A percentile compares a stretch with the other conserved stretches of the same genome.
phyloP scores from a whole-genome alignment of 2,329 filamentous ascomycete genomes.

The Lachnellula cervina region DNA sequence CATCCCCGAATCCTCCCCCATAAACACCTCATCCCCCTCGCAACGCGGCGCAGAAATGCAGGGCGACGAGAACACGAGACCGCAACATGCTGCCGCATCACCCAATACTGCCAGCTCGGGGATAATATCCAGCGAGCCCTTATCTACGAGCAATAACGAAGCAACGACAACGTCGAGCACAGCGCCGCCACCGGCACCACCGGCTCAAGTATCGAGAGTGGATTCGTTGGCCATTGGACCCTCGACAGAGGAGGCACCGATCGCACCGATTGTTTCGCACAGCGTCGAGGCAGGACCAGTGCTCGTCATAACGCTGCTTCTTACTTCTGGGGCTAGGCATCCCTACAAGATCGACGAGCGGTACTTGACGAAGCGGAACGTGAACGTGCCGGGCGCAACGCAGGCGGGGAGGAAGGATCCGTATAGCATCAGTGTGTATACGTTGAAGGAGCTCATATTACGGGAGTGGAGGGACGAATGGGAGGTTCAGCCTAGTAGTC shows the following conservation, averaged over 20 bases:
- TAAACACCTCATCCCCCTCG: slow-evolving; percentile 13
- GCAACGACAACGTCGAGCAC: slow-evolving; percentile 1
- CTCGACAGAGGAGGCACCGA: slow-evolving; percentile 12
- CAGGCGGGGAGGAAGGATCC: slow-evolving; percentile 63
- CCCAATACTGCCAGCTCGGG: background rate
- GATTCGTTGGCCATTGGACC: slow-evolving; percentile 26
- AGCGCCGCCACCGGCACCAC: slow-evolving; percentile 5
- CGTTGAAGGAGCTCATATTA: slow-evolving; percentile 88
- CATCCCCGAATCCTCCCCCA: slow-evolving; percentile 21
- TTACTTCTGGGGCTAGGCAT: slow-evolving; percentile 77
- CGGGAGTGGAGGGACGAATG: slow-evolving; percentile 90
- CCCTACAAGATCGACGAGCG: slow-evolving; percentile 86
- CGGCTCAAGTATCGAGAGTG: slow-evolving; percentile 12
- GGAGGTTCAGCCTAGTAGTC: slow-evolving; percentile 80
- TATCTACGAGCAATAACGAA: slow-evolving; percentile 8
- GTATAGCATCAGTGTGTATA: slow-evolving; percentile 88
- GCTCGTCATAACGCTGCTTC: slow-evolving; percentile 75
- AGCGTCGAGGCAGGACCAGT: slow-evolving; percentile 36
- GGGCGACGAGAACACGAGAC: slow-evolving; percentile 6
- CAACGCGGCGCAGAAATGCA: slow-evolving; percentile 4
- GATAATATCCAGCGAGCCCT: slow-evolving; percentile 4
- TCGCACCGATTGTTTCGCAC: slow-evolving; percentile 6
- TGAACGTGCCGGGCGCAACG: slow-evolving; percentile 64
- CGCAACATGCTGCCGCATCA: background rate
- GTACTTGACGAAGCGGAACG: slow-evolving; percentile 76